Evolutionary conservation across 1,284 basidiomycete genomes (phyloP), one percentile per base, ranked within the genome.

Genomic region (Melampsora americana): DNA sequence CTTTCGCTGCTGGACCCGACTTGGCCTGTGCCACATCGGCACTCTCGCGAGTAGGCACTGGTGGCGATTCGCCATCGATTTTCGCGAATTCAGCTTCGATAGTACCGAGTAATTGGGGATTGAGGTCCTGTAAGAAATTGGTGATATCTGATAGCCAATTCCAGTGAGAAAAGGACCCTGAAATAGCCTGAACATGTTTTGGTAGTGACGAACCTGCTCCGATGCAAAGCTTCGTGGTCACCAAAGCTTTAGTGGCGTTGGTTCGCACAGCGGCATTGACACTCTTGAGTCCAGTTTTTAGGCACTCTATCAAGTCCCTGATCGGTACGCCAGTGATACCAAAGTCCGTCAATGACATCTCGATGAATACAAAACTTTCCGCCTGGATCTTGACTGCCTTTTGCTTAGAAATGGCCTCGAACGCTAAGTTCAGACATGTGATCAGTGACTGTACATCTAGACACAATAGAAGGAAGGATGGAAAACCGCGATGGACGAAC

Each of bases 361-460:
- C 93, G 77, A 98, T 88, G 93, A 95, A 99, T 26, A 86, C 84
- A 64, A 97, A 83, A 0, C 94, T 90, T 82, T 99, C 96, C 0
- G 95, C 94, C 50, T 97, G 87, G 35, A 95, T 93, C 84, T 99
- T 99, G 0, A 95, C 95, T 0, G 96, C 96, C 83, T 99, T 99
- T 82, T 93, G 93, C 83, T 94, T 96, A 18, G 88, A 87, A 80
- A 98, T 85, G 0, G 94, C 89, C 28, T 96, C 95, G 81, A 95
- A 98, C 0, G 89, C 94, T 95, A 79, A 28, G 20, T 26, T 26
- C 11, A 39, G 23, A 61, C 53, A 53, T 1, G 66, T 35, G 39
- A 26, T 23, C 50, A 56, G 12, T 9, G 65, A 60, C 46, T 30
- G 59, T 16, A 18, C 2, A 26, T 30, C 7, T 59, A 48, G 12